Base-by-base conservation (phyloP, 225 moss, liverwort and hornwort genomes). In the Rhytidiadelphus loreus region DNA sequence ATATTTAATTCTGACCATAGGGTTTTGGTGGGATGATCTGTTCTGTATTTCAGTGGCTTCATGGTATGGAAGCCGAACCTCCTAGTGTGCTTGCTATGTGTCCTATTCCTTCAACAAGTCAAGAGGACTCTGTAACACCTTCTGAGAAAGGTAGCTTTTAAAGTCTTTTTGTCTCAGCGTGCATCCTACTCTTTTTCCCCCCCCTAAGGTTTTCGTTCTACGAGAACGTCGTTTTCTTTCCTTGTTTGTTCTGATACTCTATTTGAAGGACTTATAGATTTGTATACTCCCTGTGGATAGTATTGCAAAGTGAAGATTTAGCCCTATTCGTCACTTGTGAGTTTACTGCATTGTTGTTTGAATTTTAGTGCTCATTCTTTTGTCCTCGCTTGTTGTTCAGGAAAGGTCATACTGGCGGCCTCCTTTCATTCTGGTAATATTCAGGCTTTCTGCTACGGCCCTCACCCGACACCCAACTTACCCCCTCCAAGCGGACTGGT, bases 1-100 rank as follows among this genome's bases (percentile, higher is more conserved):
- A 69, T 70, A 21, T 86, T 77, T 32, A 6, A 26, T 44, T n/a
- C 70, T 90, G 48, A 88, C 65, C 17, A 16, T 60, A 71, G 72
- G 28, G 56, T 68, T 58, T 85, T 75, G 74, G 62, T 72, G 86
- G 90, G 71, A 85, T 93, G 79, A 83, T 73, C 74, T 86, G 90
- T 84, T 75, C 68, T 91, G 68, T 43, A 80, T 88, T 81, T 86
- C 94, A 99, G 98, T 99, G 98, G 98, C 94, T 95, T 89, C 98
- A 99, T 94, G 96, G 95, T 89, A 96, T 99, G 98, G 90, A 87
- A 86, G 87, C 93, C 87, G 96, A 96, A 59, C 98, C 96, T 70
- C 98, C 98, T 44, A 89, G 87, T 90, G 88, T 97, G 50, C 94
- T 99, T 69, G 86, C 96, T 61, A 96, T 97, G 94, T 94, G 93